phyloP scores from a whole-genome alignment of 768 basidiomycete species.

The Cystoderma amianthinum region DNA sequence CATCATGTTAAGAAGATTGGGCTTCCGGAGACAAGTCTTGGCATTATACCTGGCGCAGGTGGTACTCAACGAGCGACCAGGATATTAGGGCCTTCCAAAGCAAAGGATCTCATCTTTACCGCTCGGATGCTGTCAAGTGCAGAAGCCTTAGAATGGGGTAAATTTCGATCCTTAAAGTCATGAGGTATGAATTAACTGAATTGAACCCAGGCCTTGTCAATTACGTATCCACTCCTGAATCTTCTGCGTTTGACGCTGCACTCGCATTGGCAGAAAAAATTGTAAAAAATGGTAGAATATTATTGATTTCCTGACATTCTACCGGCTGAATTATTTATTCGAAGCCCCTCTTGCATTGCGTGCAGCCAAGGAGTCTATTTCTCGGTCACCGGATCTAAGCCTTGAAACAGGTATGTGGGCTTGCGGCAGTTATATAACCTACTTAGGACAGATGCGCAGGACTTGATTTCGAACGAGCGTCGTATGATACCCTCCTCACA shows the following conservation, averaged over 20 bases:
- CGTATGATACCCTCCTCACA: slow-evolving; percentile 74
- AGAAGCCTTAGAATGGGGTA: slow-evolving; percentile 72
- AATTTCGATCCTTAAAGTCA: no score
- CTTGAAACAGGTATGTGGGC: slow-evolving; percentile 58
- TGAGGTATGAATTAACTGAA: no score
- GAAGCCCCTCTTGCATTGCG: slow-evolving; percentile 79
- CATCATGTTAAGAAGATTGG: slow-evolving; percentile 77
- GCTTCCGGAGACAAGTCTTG: slow-evolving; percentile 71
- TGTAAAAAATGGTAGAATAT: slow-evolving; percentile 50
- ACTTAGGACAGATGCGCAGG: slow-evolving; percentile 29
- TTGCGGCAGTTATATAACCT: background rate
- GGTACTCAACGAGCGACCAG: slow-evolving; percentile 82
- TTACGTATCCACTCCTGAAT: slow-evolving; percentile 59
- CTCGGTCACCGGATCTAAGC: slow-evolving; percentile 69
- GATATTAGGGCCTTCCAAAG: slow-evolving; percentile 69
- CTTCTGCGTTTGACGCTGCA: slow-evolving; percentile 65
- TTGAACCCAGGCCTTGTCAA: slow-evolving; percentile 86
- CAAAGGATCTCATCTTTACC: slow-evolving; percentile 85
- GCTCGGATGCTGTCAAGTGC: slow-evolving; percentile 58
- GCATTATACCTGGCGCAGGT: slow-evolving; percentile 88
- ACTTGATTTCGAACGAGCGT: slow-evolving; percentile 86
- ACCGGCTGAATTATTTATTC: slow-evolving; percentile 1
- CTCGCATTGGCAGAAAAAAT: slow-evolving; percentile 64
- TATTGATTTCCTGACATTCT: background rate
- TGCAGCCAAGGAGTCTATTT: slow-evolving; percentile 85